A percentile compares a stretch with the other conserved stretches of the same genome.
Evolutionary conservation across 169 alveolate genomes (phyloP).

Genomic region (Perkinsus marinus): DNA sequence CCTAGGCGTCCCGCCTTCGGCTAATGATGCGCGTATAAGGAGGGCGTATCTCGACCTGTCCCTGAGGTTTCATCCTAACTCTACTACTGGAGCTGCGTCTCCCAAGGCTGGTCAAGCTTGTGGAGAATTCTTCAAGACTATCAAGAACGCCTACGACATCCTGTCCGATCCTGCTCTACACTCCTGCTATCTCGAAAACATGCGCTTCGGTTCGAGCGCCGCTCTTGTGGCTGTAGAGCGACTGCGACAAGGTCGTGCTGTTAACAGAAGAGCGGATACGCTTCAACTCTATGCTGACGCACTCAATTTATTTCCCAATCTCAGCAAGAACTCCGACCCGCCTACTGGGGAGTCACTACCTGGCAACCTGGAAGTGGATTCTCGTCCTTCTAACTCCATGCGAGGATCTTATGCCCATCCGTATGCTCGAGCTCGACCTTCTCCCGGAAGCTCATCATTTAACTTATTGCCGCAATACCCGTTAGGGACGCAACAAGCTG

Average conservation of each 20-base stretch:
- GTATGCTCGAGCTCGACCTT: background rate
- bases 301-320: background rate
- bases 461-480: too few species aligned
- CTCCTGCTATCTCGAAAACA: background rate
- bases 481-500: too few species aligned
- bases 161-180: background rate
- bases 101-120: background rate
- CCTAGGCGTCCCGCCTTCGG: background rate
- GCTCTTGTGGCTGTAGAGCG: background rate
- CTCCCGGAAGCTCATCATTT: background rate
- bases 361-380: background rate
- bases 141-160: background rate
- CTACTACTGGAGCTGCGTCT: background rate
- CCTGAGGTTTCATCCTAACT: background rate
- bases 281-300: background rate
- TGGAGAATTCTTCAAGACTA: background rate
- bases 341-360: background rate
- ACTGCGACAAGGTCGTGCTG: background rate
- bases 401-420: background rate
- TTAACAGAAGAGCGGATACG: background rate
- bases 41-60: background rate
- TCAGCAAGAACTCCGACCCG: background rate
- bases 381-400: background rate
- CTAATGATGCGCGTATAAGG: background rate
- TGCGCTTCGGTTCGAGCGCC: background rate